Evolutionary conservation across 108 stramenopile genomes (phyloP), one percentile per base, ranked within the genome.

Genomic region (Fistulifera pelliculosa): DNA sequence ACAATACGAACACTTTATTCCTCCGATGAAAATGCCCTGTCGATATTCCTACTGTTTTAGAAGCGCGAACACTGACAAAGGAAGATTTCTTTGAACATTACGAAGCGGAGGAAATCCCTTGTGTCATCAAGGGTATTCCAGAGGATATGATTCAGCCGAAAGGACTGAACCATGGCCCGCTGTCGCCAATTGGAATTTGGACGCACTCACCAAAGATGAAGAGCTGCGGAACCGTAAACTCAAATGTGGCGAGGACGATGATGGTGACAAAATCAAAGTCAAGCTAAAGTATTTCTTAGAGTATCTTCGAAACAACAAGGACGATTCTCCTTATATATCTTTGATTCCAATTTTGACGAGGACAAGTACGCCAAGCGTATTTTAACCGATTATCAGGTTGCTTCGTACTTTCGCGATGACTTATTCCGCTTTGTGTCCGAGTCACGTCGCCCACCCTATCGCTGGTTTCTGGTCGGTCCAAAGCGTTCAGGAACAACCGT

Each of bases 241-340:
- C 71, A 99, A 99, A 68, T 90, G 88, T 54, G 99, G 99, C 7
- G 99, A 99, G 71, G 95, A 96, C 54, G 95, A 91, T 65, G 96
- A 99, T 56, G 99, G 96, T 21, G 68, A 90, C 27, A 67, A 74
- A 14, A 71, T 99, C 60, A 86, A 85, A 38, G 77, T 98, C 53
- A 93, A 84, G 56, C 64, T 99, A 47, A 76, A 73, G 26, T 72
- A 98, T 70, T 99, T 99, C 54, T 27, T 95, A 27, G 41, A 65
- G 14, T 99, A 99, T 60, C 49, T 83, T 38, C 64, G 74, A 23
- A 12, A 65, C 59, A 92, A 93, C 61, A 40, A 42, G 0, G 99
- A 98, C 65, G 99, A 99, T 68, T 91, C 88, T 27, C 99, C 97
- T 76, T 99, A 13, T 99, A 99, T 67, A 77, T 99, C 23, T 99